phyloP scores from a whole-genome alignment of 768 basidiomycete species.

The Symmetrospora coprosmae region DNA sequence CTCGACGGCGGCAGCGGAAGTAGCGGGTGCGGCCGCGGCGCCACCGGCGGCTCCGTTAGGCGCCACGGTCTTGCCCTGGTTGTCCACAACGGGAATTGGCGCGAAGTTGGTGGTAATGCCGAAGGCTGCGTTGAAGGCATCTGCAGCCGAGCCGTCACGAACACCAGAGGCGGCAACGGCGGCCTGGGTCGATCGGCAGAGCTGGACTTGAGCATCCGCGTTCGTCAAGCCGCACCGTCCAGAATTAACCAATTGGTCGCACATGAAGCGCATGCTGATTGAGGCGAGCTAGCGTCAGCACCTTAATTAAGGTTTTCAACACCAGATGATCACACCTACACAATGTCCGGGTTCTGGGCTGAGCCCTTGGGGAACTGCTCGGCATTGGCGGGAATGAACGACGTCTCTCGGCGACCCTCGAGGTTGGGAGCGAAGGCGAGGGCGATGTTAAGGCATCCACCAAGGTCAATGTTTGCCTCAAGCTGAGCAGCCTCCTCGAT shows the following conservation, averaged over 20 bases:
- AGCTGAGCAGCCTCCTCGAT: neutral
- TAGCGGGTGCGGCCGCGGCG: neutral
- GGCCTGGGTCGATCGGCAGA: conserved; percentile 38
- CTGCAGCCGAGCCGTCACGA: conserved; percentile 45
- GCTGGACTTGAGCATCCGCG: conserved; percentile 41
- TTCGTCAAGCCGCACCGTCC: conserved; percentile 39
- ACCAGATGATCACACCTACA: no score
- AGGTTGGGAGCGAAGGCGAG: conserved; percentile 48
- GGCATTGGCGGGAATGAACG: conserved; percentile 46
- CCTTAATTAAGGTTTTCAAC: no score
- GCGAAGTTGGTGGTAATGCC: conserved; percentile 47
- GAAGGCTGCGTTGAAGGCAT: conserved; percentile 51
- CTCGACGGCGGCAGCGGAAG: neutral
- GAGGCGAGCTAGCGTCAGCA: no score
- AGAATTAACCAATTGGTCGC: conserved; percentile 47
- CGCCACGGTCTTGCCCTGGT: conserved; percentile 38
- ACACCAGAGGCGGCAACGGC: neutral
- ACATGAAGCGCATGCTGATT: conserved; percentile 48
- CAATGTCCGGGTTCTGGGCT: conserved; percentile 47
- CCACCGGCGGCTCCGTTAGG: neutral
- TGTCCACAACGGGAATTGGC: conserved; percentile 40
- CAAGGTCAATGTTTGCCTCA: neutral
- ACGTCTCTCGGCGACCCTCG: conserved; percentile 46
- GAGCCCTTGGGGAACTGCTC: conserved; percentile 48
- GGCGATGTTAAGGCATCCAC: neutral